Evolutionary conservation across 768 basidiomycete genomes (phyloP), one percentile per base, ranked within the genome.

Genomic region (Hypholoma sublateritium): DNA sequence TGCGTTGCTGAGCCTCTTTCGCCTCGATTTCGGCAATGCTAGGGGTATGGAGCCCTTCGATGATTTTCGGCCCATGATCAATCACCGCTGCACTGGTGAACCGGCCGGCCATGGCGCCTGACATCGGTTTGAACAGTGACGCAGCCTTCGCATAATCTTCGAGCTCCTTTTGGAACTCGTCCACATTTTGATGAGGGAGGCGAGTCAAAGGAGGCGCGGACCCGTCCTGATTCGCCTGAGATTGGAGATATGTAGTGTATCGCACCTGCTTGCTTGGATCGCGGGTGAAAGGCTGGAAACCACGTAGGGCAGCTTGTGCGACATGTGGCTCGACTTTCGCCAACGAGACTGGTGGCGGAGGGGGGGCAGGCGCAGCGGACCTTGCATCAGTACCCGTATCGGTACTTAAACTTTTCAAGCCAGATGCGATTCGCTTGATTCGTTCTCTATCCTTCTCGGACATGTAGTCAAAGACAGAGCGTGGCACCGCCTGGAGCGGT

Each of bases 381-480:
- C 71, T 63, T n/a, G 67, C 64, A n/a, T 64, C 62, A n/a, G 59
- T 25, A 53, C 37, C 24, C 53, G 34, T 4, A 59, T 63, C 62
- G 16, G 59, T 22, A 51, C 35, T 28, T 53, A 34, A 3, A 59
- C 35, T 58, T 9, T 61, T 47, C 19, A 70, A 63, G 50, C 64
- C 69, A 6, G 79, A 64, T 12, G 81, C 69, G 24, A 91, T 80
- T 25, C 79, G 80, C 65, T 87, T 79, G 14, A 99, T 79, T 5
- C 95, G 87, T 58, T 97, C 95, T 55, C 86, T 83, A 65, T 96
- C 93, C 65, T 95, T 95, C 61, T 89, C 84, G 0, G 97, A 96
- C 69, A 98, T 85, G 68, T 87, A 98, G 44, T 98, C 95, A 69
- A 96, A 98, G 14, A 99, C 84, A 0, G 96, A 98, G 11, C 85